Percentiles rank a stretch among this genome's conserved stretches.
These are phyloP conservation scores for Penicillium paradoxum DNA, from an alignment of 495 filamentous ascomycete genomes.

Conservation along the genomic window DNA sequence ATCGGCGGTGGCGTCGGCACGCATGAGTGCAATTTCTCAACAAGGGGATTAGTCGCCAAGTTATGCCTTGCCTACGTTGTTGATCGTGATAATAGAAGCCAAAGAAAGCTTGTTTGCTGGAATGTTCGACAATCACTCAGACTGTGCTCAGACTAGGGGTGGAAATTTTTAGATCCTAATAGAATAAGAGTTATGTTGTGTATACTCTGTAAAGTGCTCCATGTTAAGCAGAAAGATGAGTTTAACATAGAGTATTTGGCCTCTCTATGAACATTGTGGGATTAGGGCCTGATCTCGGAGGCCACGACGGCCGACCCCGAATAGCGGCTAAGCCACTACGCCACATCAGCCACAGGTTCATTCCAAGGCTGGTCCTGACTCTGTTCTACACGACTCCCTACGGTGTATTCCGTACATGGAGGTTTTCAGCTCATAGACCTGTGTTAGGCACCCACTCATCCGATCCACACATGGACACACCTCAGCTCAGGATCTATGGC, in stretches of 20 bases:
- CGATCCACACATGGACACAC: constrained; percentile 12
- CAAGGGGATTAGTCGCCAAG: background rate
- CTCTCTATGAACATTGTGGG: too few relatives aligned
- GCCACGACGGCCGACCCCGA: background rate
- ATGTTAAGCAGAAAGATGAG: too few relatives aligned
- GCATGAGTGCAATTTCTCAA: background rate
- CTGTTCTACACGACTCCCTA: background rate
- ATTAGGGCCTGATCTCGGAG: background rate
- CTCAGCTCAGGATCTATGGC: constrained; percentile 28
- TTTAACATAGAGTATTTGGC: too few relatives aligned
- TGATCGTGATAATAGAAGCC: background rate
- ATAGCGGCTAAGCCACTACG: background rate
- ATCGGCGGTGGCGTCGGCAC: background rate
- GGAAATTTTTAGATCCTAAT: too few relatives aligned
- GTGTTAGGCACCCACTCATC: background rate
- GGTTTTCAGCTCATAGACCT: background rate
- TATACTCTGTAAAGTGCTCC: too few relatives aligned
- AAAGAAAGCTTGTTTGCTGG: background rate
- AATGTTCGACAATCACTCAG: too few relatives aligned
- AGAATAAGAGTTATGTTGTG: too few relatives aligned
- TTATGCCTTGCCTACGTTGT: background rate
- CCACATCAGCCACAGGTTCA: background rate
- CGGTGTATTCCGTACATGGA: too few relatives aligned
- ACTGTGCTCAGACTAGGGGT: too few relatives aligned
- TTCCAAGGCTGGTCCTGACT: background rate